A percentile compares a stretch with the other conserved stretches of the same genome.
phyloP scores from a whole-genome alignment of 2,329 filamentous ascomycete genomes.

The Fusarium duplospermum region DNA sequence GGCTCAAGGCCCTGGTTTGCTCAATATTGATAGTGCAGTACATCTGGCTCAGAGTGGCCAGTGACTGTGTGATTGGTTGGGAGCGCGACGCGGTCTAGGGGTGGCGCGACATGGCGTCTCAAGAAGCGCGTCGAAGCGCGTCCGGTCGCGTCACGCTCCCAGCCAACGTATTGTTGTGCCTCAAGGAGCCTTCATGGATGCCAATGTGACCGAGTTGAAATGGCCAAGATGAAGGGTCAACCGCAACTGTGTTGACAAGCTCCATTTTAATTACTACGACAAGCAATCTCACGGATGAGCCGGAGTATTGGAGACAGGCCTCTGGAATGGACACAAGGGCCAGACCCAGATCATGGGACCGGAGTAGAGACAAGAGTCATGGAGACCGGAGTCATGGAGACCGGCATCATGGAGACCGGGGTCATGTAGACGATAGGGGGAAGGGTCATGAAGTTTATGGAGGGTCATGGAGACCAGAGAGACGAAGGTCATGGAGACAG shows the following conservation, averaged over 20 bases:
- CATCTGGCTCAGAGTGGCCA: not conserved
- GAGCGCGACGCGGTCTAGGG: not conserved
- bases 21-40: not conserved
- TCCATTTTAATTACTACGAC: not conserved
- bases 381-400: not conserved
- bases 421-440: too few species aligned
- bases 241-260: not conserved
- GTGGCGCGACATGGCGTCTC: not conserved
- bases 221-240: not conserved
- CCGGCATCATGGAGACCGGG: not conserved
- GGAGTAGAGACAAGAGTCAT: not conserved
- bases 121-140: not conserved
- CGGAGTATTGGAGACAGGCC: not conserved
- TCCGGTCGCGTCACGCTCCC: not conserved
- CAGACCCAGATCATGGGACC: not conserved
- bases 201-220: not conserved
- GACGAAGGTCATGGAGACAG: not conserved
- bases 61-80: not conserved
- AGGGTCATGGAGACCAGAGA: not conserved
- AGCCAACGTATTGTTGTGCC: not conserved
- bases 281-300: not conserved
- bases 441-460: not conserved
- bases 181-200: not conserved
- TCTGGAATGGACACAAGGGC: not conserved
- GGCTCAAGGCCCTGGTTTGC: not conserved